Percentiles rank a stretch among this genome's conserved stretches.
These are phyloP conservation scores for Solanum chilense DNA, from an alignment of 257 asterid genomes.

Conservation along the genomic window DNA sequence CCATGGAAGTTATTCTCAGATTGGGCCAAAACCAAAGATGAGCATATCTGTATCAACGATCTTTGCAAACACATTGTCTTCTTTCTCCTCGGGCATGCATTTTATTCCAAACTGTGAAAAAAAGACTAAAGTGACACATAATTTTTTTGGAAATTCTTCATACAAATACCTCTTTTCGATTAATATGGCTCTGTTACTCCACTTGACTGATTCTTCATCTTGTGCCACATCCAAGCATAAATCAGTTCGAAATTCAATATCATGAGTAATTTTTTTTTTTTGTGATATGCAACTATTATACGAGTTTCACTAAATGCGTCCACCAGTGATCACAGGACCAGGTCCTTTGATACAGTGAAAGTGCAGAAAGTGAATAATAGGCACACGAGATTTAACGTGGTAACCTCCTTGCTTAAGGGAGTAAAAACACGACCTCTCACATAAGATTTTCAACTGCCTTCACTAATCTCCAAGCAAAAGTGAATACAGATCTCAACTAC, in stretches of 20 bases:
- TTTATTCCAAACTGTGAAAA: neutral
- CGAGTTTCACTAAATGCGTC: neutral
- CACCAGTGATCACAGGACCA: too few species aligned
- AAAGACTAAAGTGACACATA: neutral
- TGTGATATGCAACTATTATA: neutral
- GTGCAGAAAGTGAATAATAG: too few species aligned
- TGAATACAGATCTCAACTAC: too few species aligned
- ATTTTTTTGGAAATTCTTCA: neutral
- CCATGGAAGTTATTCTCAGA: conserved; percentile 52
- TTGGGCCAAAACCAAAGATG: conserved; percentile 52
- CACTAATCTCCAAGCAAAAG: too few species aligned
- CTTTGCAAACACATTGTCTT: conserved; percentile 30
- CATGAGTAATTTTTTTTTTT: neutral
- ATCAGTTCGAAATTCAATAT: neutral
- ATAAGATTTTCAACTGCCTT: too few species aligned
- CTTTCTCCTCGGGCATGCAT: conserved; percentile 46
- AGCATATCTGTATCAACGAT: conserved; percentile 44
- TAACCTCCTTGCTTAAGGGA: too few species aligned
- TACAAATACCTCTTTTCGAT: neutral
- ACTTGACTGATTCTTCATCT: neutral
- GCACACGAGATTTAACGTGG: too few species aligned
- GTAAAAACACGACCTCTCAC: too few species aligned
- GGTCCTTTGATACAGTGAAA: too few species aligned
- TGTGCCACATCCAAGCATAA: neutral
- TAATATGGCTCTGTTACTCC: neutral